Conservation (phyloP, 2,329 filamentous ascomycete genomes). For the Apiospora rasikravindrae region DNA sequence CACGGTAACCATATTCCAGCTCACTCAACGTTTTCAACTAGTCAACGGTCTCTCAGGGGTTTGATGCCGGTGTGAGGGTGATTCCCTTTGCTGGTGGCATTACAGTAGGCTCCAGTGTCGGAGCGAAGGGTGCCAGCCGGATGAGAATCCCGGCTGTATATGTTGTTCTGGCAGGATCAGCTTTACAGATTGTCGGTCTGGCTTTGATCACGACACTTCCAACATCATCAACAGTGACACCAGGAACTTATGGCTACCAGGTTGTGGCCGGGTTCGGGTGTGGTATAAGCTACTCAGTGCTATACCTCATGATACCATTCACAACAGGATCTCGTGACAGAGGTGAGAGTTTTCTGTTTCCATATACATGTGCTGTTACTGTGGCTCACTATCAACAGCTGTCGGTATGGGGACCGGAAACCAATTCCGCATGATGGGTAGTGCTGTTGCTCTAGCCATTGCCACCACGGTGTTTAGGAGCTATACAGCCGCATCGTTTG, state of each 20-base stretch:
- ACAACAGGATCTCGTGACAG: not conserved
- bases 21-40: conserved; percentile 31
- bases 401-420: conserved; percentile 23
- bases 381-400: conserved; percentile 11
- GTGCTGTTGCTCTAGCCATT: conserved; percentile 22
- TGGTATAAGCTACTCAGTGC: conserved; percentile 18
- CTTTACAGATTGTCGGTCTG: conserved; percentile 23
- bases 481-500: not conserved
- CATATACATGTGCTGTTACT: not conserved
- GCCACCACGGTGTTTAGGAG: conserved; percentile 20
- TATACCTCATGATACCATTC: not conserved
- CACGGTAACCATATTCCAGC: conserved; percentile 22
- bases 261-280: conserved; percentile 24
- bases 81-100: conserved; percentile 25
- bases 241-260: conserved; percentile 23
- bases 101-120: conserved; percentile 12
- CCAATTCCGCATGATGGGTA: conserved; percentile 25
- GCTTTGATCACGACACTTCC: conserved; percentile 21
- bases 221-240: not conserved
- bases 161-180: conserved; percentile 19
- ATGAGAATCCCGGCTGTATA: conserved; percentile 18
- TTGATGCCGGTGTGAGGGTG: conserved; percentile 26
- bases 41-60: conserved; percentile 25
- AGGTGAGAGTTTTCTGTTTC: conserved; percentile 8
- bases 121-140: not conserved